Conservation (phyloP, 129 eudicot species). For the Chrysanthemum seticuspe region DNA sequence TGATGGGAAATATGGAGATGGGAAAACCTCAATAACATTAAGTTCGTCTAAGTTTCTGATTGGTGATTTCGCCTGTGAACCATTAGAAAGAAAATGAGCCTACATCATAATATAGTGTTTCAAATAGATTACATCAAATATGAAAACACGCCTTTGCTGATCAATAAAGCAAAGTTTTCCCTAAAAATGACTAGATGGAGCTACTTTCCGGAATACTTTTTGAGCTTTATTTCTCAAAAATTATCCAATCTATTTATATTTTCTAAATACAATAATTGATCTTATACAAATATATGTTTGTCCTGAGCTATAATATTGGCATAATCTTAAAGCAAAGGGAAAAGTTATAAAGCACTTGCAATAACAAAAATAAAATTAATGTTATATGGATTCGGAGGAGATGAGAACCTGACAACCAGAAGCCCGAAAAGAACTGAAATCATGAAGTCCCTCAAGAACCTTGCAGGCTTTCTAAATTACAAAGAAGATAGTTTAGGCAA, state of each 20-base stretch:
- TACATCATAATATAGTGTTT: conserved; percentile 11
- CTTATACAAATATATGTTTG: conserved; percentile 8
- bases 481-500: conserved; percentile 9
- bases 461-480: conserved; percentile 76
- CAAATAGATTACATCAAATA: background rate
- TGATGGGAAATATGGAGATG: conserved; percentile 74
- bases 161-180: background rate
- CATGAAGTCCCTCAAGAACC: conserved; percentile 83
- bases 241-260: background rate
- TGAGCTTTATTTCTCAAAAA: background rate
- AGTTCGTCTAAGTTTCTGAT: conserved; percentile 74
- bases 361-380: background rate
- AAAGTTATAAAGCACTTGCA: background rate
- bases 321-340: conserved; percentile 4
- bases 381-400: background rate
- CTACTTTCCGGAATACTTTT: background rate
- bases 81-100: conserved; percentile 5
- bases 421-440: conserved; percentile 95
- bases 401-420: conserved; percentile 79
- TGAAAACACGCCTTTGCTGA: background rate
- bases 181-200: background rate
- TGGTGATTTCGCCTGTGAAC: conserved; percentile 92
- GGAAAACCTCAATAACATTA: conserved; percentile 61
- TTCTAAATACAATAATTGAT: background rate
- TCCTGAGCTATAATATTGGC: background rate